phyloP scores from a whole-genome alignment of 352 stramenopile genomes.

The Pythium myriotylum region DNA sequence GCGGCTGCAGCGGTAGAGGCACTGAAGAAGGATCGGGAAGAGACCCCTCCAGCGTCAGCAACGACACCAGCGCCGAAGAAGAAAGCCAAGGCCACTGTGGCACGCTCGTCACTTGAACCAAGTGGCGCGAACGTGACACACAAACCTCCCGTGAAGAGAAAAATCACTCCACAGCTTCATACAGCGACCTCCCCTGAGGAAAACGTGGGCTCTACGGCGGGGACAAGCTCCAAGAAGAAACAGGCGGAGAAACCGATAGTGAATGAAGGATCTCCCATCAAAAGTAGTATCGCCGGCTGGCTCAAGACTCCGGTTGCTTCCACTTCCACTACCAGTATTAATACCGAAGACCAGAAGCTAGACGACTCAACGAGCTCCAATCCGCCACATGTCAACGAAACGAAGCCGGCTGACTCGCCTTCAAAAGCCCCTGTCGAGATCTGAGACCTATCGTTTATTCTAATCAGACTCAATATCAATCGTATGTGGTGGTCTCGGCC shows the following conservation, averaged over 20 bases:
- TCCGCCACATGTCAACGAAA: too few relatives aligned
- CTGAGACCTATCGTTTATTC: constrained; percentile 1
- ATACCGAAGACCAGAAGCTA: too few relatives aligned
- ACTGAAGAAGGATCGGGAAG: neutral
- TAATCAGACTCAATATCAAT: too few relatives aligned
- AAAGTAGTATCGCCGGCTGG: constrained; percentile 24
- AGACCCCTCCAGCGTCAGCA: neutral
- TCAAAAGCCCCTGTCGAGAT: constrained; percentile 11
- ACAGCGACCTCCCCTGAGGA: neutral
- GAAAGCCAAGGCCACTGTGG: constrained; percentile 2
- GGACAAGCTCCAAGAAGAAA: constrained; percentile 5
- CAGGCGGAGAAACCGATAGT: constrained; percentile 5
- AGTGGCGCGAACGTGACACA: neutral
- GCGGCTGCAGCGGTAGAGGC: constrained; percentile 4
- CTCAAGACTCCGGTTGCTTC: constrained; percentile 18
- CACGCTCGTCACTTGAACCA: neutral
- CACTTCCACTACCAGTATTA: neutral
- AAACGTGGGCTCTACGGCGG: too few relatives aligned
- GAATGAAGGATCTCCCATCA: constrained; percentile 11
- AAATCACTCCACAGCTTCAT: constrained; percentile 22
- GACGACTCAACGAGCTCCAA: too few relatives aligned
- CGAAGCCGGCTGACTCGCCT: neutral
- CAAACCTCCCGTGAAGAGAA: constrained; percentile 28
- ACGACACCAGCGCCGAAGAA: constrained; percentile 15
- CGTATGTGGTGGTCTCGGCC: too few relatives aligned